These are phyloP conservation scores for Osmanthus fragrans DNA, from an alignment of 257 asterid species.

Conservation along the genomic window DNA sequence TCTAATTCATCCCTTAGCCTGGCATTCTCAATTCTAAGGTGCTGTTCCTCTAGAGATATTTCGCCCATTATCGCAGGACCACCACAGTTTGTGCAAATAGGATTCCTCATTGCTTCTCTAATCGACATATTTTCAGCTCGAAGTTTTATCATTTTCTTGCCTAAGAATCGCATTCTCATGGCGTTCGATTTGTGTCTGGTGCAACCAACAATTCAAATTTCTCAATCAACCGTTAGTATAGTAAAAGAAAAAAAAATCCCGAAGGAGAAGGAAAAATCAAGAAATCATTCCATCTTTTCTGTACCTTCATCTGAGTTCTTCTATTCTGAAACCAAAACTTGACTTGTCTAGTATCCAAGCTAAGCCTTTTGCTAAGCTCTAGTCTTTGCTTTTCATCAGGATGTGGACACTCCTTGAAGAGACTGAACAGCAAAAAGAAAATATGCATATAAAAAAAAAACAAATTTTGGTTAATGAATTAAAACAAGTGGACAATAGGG, in stretches of 20 bases:
- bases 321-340: conserved; percentile 97
- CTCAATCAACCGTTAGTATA: background rate
- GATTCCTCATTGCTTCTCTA: conserved; percentile 56
- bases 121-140: conserved; percentile 58
- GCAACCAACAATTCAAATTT: conserved; percentile 23
- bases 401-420: conserved; percentile 97
- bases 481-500: background rate
- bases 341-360: conserved; percentile 79
- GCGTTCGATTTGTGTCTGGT: conserved; percentile 59
- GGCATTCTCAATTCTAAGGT: conserved; percentile 53
- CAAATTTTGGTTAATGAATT: background rate
- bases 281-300: background rate
- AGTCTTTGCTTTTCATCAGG: conserved; percentile 94
- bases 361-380: conserved; percentile 86
- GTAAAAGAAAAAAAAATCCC: background rate
- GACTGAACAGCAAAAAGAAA: conserved; percentile 32
- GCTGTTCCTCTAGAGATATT: conserved; percentile 54
- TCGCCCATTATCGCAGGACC: conserved; percentile 64
- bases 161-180: conserved; percentile 54
- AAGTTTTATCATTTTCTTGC: conserved; percentile 58
- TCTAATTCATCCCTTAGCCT: conserved; percentile 54
- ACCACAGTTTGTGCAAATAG: conserved; percentile 56
- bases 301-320: conserved; percentile 96
- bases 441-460: background rate
- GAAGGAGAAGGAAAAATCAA: background rate